phyloP scores from a whole-genome alignment of 2,329 filamentous ascomycete species.

The Aurifilum marmelostoma region DNA sequence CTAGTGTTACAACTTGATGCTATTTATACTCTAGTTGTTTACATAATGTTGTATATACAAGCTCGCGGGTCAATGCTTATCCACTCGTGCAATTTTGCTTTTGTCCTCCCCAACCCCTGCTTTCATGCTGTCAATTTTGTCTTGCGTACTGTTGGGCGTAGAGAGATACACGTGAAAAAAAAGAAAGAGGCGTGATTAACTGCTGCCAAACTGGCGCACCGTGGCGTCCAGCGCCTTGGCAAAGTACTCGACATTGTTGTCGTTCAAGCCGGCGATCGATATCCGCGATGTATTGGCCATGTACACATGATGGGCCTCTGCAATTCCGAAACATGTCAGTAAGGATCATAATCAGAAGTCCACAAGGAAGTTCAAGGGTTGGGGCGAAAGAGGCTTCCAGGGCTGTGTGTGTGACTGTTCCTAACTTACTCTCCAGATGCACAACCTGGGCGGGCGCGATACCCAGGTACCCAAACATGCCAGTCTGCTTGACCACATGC shows the following conservation, averaged over 20 bases:
- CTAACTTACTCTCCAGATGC: conserved; percentile 36
- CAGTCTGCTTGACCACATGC: conserved; percentile 42
- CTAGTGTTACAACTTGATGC: background rate
- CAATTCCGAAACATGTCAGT: too few species aligned
- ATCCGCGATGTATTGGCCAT: conserved; percentile 45
- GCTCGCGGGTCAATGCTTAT: background rate
- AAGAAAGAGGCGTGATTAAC: background rate
- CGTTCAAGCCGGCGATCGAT: conserved; percentile 44
- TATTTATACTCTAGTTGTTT: background rate
- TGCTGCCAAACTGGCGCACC: conserved; percentile 16
- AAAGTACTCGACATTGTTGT: conserved; percentile 40
- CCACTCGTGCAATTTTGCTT: background rate
- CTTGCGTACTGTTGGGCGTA: background rate
- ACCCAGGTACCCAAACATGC: conserved; percentile 52
- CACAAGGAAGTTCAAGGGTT: rapidly evolving
- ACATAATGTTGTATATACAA: background rate
- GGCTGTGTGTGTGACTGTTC: too few species aligned
- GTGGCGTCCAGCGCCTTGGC: conserved; percentile 33
- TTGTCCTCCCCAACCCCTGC: background rate
- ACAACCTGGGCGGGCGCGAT: conserved; percentile 52
- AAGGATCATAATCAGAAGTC: background rate
- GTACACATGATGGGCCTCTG: conserved; percentile 43
- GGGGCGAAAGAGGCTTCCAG: too few species aligned
- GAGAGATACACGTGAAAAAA: background rate
- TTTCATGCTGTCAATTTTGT: background rate